Conservation (phyloP, 306 rosid genomes). For the Biancaea sappan region DNA sequence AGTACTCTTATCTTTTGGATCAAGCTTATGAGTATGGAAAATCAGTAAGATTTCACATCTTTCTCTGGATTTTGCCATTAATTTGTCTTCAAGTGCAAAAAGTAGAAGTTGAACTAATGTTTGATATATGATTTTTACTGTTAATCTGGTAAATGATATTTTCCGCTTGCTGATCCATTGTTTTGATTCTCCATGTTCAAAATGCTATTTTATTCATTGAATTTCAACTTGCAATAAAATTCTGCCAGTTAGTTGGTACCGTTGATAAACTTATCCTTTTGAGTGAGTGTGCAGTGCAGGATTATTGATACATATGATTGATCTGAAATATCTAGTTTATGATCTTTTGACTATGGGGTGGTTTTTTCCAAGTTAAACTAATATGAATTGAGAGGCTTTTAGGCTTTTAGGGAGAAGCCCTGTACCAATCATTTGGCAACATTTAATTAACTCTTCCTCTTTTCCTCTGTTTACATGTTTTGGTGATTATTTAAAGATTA, state of each 20-base stretch:
- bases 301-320: background rate
- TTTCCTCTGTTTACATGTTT: background rate
- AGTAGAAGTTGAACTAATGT: background rate
- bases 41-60: slow-evolving; percentile 55
- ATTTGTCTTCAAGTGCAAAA: slow-evolving; percentile 11
- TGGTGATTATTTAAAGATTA: background rate
- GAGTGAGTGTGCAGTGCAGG: background rate
- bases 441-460: background rate
- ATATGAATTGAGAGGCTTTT: background rate
- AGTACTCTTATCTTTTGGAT: slow-evolving; percentile 88
- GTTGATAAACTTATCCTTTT: background rate
- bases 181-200: background rate
- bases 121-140: background rate
- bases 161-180: background rate
- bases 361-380: background rate
- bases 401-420: background rate
- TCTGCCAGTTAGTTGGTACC: slow-evolving; percentile 13
- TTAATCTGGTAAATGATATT: slow-evolving; percentile 9
- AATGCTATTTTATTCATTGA: slow-evolving; percentile 2
- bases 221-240: background rate
- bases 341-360: background rate
- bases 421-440: background rate
- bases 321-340: background rate
- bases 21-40: slow-evolving; percentile 86
- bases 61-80: background rate